Conservation (phyloP, 148 eudicot species). For the Rhododendron henanense region DNA sequence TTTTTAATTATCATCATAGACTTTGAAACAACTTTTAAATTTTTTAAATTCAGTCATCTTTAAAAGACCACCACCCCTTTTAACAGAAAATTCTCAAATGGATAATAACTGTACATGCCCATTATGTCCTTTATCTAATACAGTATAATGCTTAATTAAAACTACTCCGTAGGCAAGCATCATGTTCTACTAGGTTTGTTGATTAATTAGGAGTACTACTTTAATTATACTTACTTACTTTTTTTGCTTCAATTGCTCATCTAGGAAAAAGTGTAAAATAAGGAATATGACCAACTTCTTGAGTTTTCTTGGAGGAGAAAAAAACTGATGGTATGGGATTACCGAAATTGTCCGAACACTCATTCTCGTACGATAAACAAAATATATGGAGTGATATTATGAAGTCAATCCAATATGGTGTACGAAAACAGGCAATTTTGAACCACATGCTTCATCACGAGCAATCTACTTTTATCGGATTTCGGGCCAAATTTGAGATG, state of each 20-base stretch:
- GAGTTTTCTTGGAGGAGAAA: not conserved
- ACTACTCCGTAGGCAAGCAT: not conserved
- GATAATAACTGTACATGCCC: not conserved
- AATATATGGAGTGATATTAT: not conserved
- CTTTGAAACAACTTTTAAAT: not conserved
- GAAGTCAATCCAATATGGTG: not conserved
- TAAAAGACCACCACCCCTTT: not conserved
- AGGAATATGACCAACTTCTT: not conserved
- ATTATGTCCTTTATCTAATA: not conserved
- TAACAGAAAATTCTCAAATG: not conserved
- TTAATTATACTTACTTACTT: not conserved
- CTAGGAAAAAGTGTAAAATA: not conserved
- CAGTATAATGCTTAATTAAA: not conserved
- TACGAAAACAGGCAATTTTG: not conserved
- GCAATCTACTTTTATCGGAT: not conserved
- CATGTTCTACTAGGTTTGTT: slow-evolving; percentile 5
- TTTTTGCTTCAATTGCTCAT: not conserved
- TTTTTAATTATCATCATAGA: too few species aligned
- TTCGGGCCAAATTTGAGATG: not conserved
- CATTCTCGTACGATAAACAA: not conserved
- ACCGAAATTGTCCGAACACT: not conserved
- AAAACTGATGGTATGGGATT: not conserved
- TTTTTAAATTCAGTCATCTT: not conserved
- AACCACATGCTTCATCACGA: not conserved
- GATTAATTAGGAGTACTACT: not conserved